Base-by-base conservation (phyloP, 306 rosid genomes). In the Elaeagnus macrophylla region DNA sequence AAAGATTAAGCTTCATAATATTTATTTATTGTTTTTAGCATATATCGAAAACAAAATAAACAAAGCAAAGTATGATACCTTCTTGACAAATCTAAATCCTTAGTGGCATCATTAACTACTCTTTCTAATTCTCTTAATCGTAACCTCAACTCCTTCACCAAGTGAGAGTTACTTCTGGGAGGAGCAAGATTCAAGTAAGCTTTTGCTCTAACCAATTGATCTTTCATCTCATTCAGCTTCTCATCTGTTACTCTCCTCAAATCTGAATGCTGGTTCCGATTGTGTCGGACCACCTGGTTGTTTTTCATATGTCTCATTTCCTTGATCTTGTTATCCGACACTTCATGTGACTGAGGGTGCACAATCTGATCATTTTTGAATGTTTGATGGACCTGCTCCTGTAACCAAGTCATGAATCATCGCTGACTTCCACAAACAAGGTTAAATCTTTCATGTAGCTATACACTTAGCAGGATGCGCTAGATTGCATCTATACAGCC, bases 131-230 rank as follows among this genome's bases (percentile, higher is more conserved):
- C 96, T 82, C 64, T 88, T 53, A 85, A 74, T 53, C 86, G 75
- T 66, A 75, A 69, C 76, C 64, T 88, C 77, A 93, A 77, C 76
- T 93, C 99, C 80, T 76, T 93, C 70, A 70, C 77, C 62, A 83
- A 60, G 69, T 69, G 94, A 8, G 94, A 75, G 67, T 72, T 81
- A 66, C 90, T 83, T 64, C 61, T 58, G 57, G 90, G 94, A 16
- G 95, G 88, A 57, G 75, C 57, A 65, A 88, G 75, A 43, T 55
- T 54, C 78, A 88, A 60, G 76, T 93, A 93, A 64, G 79, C 88
- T 77, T 57, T 82, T 69, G 95, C 99, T 77, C 86, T 80, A 61
- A 93, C 62, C 60, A 93, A 66, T 75, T 88, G 94, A 83, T 93
- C 96, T 68, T 61, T 82, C 71, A 93, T 84, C 75, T 88, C 85